phyloP scores from a whole-genome alignment of 768 basidiomycete genomes.

The Mycena galopus region DNA sequence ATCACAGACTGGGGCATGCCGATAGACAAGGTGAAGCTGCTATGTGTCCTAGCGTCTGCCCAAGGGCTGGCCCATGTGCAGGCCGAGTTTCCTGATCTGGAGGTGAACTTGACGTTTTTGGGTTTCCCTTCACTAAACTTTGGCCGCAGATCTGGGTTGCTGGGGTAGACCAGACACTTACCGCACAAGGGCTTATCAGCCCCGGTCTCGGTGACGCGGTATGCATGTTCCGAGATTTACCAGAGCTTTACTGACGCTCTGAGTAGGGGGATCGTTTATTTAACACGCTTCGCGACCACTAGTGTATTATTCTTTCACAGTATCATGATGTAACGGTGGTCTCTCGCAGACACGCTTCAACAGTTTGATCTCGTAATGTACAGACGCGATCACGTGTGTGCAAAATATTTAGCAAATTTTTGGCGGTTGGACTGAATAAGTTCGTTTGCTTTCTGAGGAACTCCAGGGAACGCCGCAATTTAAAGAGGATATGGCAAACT shows the following conservation, averaged over 20 bases:
- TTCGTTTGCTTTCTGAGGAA: not conserved
- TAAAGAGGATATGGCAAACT: too few species aligned
- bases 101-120: constrained; percentile 62
- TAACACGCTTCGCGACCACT: constrained; percentile 69
- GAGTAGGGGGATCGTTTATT: constrained; percentile 87
- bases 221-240: constrained; percentile 46
- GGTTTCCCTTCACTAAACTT: not conserved
- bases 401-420: not conserved
- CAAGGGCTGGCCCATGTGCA: constrained; percentile 79
- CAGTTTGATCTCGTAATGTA: not conserved
- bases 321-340: too few species aligned
- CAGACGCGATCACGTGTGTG: constrained; percentile 36
- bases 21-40: constrained; percentile 83
- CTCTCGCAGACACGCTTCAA: too few species aligned
- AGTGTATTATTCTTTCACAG: not conserved
- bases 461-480: too few species aligned
- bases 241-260: constrained; percentile 12
- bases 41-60: constrained; percentile 85
- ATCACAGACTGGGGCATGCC: constrained; percentile 85
- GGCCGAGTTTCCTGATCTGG: constrained; percentile 78
- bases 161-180: constrained; percentile 81
- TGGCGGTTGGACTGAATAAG: not conserved
- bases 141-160: constrained; percentile 87
- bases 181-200: constrained; percentile 81
- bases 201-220: constrained; percentile 95